Conservation (phyloP, 2,329 filamentous ascomycete genomes). For the Fusarium neocosmosporiellum region DNA sequence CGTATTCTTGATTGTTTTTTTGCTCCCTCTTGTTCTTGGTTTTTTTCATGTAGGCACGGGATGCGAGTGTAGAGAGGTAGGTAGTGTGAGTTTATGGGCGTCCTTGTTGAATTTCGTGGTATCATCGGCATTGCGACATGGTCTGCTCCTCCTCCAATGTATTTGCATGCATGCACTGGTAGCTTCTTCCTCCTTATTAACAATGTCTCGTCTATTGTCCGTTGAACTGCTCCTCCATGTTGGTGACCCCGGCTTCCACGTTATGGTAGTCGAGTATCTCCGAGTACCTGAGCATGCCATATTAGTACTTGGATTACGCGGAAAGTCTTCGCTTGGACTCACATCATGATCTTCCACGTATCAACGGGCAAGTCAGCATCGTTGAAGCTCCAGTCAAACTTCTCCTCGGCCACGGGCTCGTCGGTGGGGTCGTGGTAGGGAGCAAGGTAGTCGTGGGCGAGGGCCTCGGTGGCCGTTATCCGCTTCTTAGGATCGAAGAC, state of each 20-base stretch:
- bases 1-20: not conserved
- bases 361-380: slow-evolving; percentile 97
- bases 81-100: slow-evolving; percentile 32
- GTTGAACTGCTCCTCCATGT: slow-evolving; percentile 54
- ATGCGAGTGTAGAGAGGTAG: slow-evolving; percentile 8
- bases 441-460: slow-evolving; percentile 92
- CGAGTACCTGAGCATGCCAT: slow-evolving; percentile 78
- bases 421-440: slow-evolving; percentile 98
- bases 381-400: slow-evolving; percentile 99
- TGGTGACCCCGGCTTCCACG: slow-evolving; percentile 68
- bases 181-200: slow-evolving; percentile 44
- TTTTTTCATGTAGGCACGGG: slow-evolving; percentile 29
- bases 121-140: slow-evolving; percentile 45
- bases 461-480: slow-evolving; percentile 85
- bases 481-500: slow-evolving; percentile 99
- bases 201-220: slow-evolving; percentile 51
- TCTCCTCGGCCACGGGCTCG: slow-evolving; percentile 94
- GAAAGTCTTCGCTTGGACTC: slow-evolving; percentile 48
- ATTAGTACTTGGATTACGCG: slow-evolving; percentile 11
- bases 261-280: slow-evolving; percentile 99
- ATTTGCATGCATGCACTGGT: slow-evolving; percentile 34
- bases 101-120: slow-evolving; percentile 49
- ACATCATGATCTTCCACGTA: slow-evolving; percentile 99
- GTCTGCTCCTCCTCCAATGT: slow-evolving; percentile 35
- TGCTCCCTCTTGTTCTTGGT: slow-evolving; percentile 25